These are phyloP conservation scores for Aureobasidium sp. DNA, from an alignment of 2,329 filamentous ascomycete species.

Conservation along the genomic window DNA sequence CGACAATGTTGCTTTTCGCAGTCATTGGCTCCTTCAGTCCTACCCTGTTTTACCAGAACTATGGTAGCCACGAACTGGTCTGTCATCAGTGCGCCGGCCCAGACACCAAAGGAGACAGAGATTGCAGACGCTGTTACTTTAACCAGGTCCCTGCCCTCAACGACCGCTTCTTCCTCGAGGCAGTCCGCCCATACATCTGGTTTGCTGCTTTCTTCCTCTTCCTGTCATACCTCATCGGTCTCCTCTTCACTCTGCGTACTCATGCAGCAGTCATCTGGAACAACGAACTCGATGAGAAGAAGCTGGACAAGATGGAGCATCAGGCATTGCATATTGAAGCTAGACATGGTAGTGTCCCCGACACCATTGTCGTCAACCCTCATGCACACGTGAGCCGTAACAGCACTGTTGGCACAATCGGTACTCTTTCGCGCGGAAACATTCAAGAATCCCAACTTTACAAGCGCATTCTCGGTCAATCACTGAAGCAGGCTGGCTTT, in stretches of 20 bases:
- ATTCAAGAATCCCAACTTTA: constrained; percentile 85
- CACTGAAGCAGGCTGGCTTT: constrained; percentile 73
- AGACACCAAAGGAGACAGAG: constrained; percentile 40
- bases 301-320: constrained; percentile 31
- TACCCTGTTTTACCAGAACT: constrained; percentile 96
- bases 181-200: constrained; percentile 89
- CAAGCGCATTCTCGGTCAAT: constrained; percentile 86
- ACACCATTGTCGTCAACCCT: constrained; percentile 7
- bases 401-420: constrained; percentile 15
- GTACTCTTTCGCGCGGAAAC: constrained; percentile 48
- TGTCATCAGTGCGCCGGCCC: constrained; percentile 59
- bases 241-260: constrained; percentile 91
- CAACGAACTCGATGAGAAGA: constrained; percentile 53
- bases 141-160: constrained; percentile 75
- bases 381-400: constrained; percentile 11
- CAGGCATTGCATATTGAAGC: constrained; percentile 20
- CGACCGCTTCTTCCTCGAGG: constrained; percentile 81
- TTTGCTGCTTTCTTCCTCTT: constrained; percentile 79
- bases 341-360: constrained; percentile 14
- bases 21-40: constrained; percentile 92
- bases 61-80: constrained; percentile 91
- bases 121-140: constrained; percentile 92
- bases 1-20: constrained; percentile 94
- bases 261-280: constrained; percentile 98
- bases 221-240: constrained; percentile 82